Evolutionary conservation across 176 grass and related monocot species (phyloP).

Genomic region (Aechmea fasciata): DNA sequence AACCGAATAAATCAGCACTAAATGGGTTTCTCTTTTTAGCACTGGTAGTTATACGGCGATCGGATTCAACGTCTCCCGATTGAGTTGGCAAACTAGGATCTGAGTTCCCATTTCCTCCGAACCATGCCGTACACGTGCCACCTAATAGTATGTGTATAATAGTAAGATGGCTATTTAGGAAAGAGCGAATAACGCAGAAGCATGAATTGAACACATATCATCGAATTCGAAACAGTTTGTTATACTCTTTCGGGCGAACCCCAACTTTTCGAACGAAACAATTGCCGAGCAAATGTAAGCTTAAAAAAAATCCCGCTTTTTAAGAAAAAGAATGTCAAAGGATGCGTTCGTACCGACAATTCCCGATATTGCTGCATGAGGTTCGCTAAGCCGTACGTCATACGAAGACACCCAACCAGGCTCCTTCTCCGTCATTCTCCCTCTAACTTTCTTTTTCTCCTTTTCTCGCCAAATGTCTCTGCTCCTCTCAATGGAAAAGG

Average conservation of each 20-base stretch:
- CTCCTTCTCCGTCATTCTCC: neutral
- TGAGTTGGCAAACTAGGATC: neutral
- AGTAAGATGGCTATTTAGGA: too few relatives aligned
- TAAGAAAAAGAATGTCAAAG: neutral
- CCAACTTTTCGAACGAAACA: neutral
- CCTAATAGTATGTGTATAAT: neutral
- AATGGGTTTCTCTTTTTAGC: conserved; percentile 2
- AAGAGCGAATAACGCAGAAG: too few relatives aligned
- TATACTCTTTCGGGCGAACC: too few relatives aligned
- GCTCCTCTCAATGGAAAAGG: conserved; percentile 24
- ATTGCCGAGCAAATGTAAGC: neutral
- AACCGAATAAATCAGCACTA: conserved; percentile 20
- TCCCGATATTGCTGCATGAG: conserved; percentile 25
- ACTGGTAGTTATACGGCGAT: neutral
- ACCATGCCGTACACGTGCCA: conserved; percentile 20
- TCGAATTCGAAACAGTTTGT: too few relatives aligned
- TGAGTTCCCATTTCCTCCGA: conserved; percentile 8
- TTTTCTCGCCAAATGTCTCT: conserved; percentile 24
- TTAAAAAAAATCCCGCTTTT: neutral
- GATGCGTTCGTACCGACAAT: conserved; percentile 14
- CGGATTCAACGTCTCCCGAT: neutral
- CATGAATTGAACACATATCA: too few relatives aligned
- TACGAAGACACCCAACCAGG: conserved; percentile 4
- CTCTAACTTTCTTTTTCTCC: conserved; percentile 3
- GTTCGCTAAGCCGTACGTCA: conserved; percentile 15